Evolutionary conservation across 257 asterid genomes (phyloP).

Genomic region (Solanum sejunctum): DNA sequence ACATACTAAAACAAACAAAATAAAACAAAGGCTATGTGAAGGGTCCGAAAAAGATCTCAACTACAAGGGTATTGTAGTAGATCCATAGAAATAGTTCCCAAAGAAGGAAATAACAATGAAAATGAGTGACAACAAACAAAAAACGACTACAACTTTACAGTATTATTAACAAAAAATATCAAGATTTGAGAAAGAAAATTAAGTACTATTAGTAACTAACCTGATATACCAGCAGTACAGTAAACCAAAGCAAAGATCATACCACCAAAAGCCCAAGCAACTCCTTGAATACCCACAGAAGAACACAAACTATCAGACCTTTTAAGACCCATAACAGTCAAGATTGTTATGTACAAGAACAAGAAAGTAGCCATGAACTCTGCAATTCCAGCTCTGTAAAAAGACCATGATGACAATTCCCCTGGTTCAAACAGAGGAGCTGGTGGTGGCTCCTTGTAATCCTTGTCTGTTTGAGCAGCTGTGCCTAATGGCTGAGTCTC

Average conservation of each 20-base stretch:
- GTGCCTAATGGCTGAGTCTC: constrained; percentile 39
- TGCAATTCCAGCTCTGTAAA: constrained; percentile 65
- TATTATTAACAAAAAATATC: not conserved
- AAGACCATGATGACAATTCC: constrained; percentile 58
- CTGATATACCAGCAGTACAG: constrained; percentile 50
- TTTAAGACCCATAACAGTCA: constrained; percentile 36
- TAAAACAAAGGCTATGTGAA: too few species aligned
- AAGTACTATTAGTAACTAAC: not conserved
- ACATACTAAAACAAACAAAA: not conserved
- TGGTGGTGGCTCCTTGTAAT: constrained; percentile 57
- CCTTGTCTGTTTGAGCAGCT: constrained; percentile 40
- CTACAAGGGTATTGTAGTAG: too few species aligned
- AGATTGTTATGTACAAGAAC: constrained; percentile 28
- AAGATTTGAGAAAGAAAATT: not conserved
- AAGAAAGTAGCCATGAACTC: constrained; percentile 58
- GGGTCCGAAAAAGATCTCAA: too few species aligned
- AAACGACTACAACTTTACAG: not conserved
- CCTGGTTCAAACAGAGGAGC: constrained; percentile 60
- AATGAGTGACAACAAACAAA: not conserved
- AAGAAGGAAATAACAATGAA: not conserved
- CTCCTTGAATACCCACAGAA: constrained; percentile 40
- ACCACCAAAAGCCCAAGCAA: constrained; percentile 53
- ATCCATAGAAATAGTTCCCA: not conserved
- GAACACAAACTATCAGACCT: constrained; percentile 22
- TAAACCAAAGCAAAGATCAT: constrained; percentile 45